Percentiles rank a stretch among this genome's conserved stretches.
Evolutionary conservation across 352 stramenopile genomes (phyloP).

Genomic region (Pythium rhizo-oryzae): DNA sequence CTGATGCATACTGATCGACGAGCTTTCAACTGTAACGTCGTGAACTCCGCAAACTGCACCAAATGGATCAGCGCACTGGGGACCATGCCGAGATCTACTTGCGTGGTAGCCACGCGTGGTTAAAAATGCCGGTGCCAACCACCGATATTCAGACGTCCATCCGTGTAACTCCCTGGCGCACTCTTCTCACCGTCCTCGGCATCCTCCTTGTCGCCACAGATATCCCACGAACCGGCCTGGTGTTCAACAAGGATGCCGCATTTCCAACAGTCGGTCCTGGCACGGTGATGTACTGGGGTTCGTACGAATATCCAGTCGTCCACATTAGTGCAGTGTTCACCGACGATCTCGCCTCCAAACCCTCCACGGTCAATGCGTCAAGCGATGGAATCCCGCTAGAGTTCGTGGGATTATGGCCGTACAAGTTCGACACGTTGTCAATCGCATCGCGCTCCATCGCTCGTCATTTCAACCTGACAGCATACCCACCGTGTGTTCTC

Average conservation of each 20-base stretch:
- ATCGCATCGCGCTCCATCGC: constrained; percentile 4
- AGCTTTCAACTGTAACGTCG: neutral
- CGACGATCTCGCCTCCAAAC: neutral
- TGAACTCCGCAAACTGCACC: neutral
- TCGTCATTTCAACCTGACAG: constrained; percentile 7
- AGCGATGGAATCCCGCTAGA: neutral
- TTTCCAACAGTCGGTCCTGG: neutral
- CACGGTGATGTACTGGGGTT: neutral
- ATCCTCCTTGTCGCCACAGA: constrained; percentile 5
- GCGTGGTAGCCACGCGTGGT: neutral
- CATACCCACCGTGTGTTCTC: constrained; percentile 33
- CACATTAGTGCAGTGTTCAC: neutral
- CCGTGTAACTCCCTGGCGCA: neutral
- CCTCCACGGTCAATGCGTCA: neutral
- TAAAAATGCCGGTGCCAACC: neutral
- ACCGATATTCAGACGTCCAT: constrained; percentile 15
- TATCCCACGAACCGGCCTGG: constrained; percentile 6
- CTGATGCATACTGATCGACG: too few species aligned
- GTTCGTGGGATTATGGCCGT: neutral
- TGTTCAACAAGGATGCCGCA: neutral
- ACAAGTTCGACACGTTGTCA: constrained; percentile 21
- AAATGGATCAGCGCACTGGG: neutral
- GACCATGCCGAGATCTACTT: neutral
- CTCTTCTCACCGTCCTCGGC: constrained; percentile 1
- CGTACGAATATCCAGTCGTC: constrained; percentile 12